Evolutionary conservation across 2,329 filamentous ascomycete genomes (phyloP).

Genomic region (Zasmidium citrigriseum): DNA sequence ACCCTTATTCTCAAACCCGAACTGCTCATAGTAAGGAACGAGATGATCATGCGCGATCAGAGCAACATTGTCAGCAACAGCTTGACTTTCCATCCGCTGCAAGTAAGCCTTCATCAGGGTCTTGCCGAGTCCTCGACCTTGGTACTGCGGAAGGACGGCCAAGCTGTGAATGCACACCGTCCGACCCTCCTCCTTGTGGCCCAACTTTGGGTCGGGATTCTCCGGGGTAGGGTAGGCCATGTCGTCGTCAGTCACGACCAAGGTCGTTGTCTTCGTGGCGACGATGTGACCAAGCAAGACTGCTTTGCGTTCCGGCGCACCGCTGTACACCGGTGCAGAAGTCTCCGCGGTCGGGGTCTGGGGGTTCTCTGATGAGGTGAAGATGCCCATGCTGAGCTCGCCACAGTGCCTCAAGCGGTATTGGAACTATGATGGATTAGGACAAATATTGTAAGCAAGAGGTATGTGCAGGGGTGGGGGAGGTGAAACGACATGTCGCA

Average conservation of each 20-base stretch:
- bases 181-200: slow-evolving; percentile 71
- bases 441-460: slow-evolving; percentile 6
- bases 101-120: slow-evolving; percentile 75
- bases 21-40: slow-evolving; percentile 72
- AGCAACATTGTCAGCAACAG: slow-evolving; percentile 70
- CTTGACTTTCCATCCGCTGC: slow-evolving; percentile 71
- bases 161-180: slow-evolving; percentile 83
- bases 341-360: slow-evolving; percentile 58
- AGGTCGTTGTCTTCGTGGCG: slow-evolving; percentile 67
- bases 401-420: slow-evolving; percentile 76
- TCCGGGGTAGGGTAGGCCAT: slow-evolving; percentile 66
- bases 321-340: slow-evolving; percentile 61
- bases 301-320: slow-evolving; percentile 58
- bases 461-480: slow-evolving; percentile 22
- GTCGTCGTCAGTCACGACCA: slow-evolving; percentile 69
- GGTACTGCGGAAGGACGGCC: slow-evolving; percentile 74
- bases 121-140: slow-evolving; percentile 71
- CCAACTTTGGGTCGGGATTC: slow-evolving; percentile 52
- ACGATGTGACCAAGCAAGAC: slow-evolving; percentile 78
- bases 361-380: slow-evolving; percentile 63
- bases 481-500: slow-evolving; percentile 21
- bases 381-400: slow-evolving; percentile 77
- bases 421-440: slow-evolving; percentile 59
- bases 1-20: slow-evolving; percentile 71
- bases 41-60: slow-evolving; percentile 76